These are phyloP conservation scores for Diaporthe longicolla DNA, from an alignment of 2,329 filamentous ascomycete species.

Conservation along the genomic window DNA sequence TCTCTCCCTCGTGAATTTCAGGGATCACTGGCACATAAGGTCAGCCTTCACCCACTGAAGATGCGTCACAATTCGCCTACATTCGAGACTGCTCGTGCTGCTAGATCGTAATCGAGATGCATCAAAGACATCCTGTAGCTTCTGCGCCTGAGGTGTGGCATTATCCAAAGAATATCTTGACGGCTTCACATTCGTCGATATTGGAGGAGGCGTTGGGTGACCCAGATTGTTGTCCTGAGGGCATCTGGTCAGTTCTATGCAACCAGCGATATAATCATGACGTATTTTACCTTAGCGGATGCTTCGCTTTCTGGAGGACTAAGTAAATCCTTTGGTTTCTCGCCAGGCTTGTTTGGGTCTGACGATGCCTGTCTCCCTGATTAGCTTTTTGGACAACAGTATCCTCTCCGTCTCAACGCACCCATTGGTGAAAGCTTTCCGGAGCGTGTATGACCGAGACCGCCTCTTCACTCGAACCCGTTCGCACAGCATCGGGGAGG, in stretches of 20 bases:
- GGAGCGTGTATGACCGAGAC: constrained; percentile 94
- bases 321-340: constrained; percentile 53
- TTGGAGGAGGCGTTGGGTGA: constrained; percentile 75
- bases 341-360: constrained; percentile 44
- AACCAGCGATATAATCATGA: neutral
- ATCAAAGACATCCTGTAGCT: constrained; percentile 80
- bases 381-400: constrained; percentile 43
- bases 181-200: constrained; percentile 81
- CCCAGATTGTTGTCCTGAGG: constrained; percentile 51
- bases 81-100: constrained; percentile 82
- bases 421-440: constrained; percentile 85
- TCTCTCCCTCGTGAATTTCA: constrained; percentile 62
- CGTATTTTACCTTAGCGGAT: constrained; percentile 53
- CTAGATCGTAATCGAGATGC: constrained; percentile 72
- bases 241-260: neutral
- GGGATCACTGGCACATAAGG: constrained; percentile 63
- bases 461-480: constrained; percentile 79
- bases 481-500: constrained; percentile 69
- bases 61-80: constrained; percentile 61
- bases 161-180: constrained; percentile 76
- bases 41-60: constrained; percentile 47
- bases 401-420: constrained; percentile 56
- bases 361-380: constrained; percentile 56
- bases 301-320: constrained; percentile 54
- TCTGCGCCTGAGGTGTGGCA: constrained; percentile 87